Evolutionary conservation across 805 yeast genomes (phyloP), one percentile per base, ranked within the genome.

Genomic region (Zygotorulaspora chibaensis): DNA sequence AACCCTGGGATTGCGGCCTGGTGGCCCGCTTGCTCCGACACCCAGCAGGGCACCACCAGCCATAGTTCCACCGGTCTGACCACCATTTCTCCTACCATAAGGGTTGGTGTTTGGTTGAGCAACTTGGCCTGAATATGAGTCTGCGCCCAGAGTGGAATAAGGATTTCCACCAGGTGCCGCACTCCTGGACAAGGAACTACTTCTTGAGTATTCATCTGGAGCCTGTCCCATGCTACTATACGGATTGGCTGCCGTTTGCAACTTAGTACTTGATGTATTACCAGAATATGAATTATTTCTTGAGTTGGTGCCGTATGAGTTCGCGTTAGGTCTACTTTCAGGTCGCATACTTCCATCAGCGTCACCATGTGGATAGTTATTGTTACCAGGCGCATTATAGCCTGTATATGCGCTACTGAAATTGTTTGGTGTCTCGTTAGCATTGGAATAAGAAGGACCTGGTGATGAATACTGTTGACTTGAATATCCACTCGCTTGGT

Each of bases 361-460:
- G 11, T n/a, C 20, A 13, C 20, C 20, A 5, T 13, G 20, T 10
- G 20, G 20, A 11, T n/a, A 13, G 20, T 33, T 11, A 17, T 16
- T 18, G 33, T 23, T 30, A 18, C 31, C 42, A n/a, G 38, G 28
- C 3, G 36, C 30, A 35, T 17, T 30, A 35, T 39, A 27, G 26
- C 50, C 52, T 16, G 38, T 46, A 33, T 48, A 48, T 11, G 46
- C 43, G 38, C 50, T 48, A 12, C 26, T 20, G 33, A 42, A 50
- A 18, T 37, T 36, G 29, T 35, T 43, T 11, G 49, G 30, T 7
- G 38, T 46, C 25, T 40, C 39, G n/a, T 38, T 35, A 15, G 18
- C 38, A 26, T 47, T 38, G 13, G 40, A 42, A 7, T 40, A 30
- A 20, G 40, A 43, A 23, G 42, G 30, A 18, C 28, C 27, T 16